Percentiles rank a stretch among this genome's conserved stretches.
These are phyloP conservation scores for Pleurotus platypus DNA, from an alignment of 768 basidiomycete genomes.

Conservation along the genomic window DNA sequence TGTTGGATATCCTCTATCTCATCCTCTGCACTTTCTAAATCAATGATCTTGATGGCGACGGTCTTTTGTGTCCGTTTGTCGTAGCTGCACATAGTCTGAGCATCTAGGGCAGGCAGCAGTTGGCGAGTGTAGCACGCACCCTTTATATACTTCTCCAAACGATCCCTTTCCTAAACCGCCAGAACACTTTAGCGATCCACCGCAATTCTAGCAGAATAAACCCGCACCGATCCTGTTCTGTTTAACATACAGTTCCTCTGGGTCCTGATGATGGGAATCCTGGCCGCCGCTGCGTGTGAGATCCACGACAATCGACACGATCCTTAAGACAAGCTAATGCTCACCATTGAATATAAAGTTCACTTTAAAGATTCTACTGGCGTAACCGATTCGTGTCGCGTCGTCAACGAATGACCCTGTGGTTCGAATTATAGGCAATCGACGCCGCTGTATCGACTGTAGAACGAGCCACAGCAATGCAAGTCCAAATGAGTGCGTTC, in stretches of 20 bases:
- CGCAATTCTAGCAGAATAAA: slow-evolving; percentile 9
- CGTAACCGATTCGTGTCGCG: slow-evolving; percentile 26
- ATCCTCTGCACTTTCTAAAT: slow-evolving; percentile 97
- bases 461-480: neutral
- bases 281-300: slow-evolving; percentile 26
- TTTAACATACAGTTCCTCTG: slow-evolving; percentile 94
- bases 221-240: slow-evolving; percentile 91
- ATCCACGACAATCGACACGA: slow-evolving; percentile 23
- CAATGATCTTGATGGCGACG: slow-evolving; percentile 99
- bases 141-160: slow-evolving; percentile 99
- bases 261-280: slow-evolving; percentile 78
- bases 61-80: slow-evolving; percentile 95
- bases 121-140: slow-evolving; percentile 44
- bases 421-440: neutral
- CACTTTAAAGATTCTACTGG: slow-evolving; percentile 4
- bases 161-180: slow-evolving; percentile 82
- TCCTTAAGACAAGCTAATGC: neutral
- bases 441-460: neutral
- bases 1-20: slow-evolving; percentile 99
- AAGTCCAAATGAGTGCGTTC: slow-evolving; percentile 3
- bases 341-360: slow-evolving; percentile 24
- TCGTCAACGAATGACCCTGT: slow-evolving; percentile 21
- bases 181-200: slow-evolving; percentile 9
- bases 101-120: neutral
- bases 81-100: slow-evolving; percentile 48